Percentiles rank a stretch among this genome's conserved stretches.
These are phyloP conservation scores for Populus simonii DNA, from an alignment of 345 rosid species.

Conservation along the genomic window DNA sequence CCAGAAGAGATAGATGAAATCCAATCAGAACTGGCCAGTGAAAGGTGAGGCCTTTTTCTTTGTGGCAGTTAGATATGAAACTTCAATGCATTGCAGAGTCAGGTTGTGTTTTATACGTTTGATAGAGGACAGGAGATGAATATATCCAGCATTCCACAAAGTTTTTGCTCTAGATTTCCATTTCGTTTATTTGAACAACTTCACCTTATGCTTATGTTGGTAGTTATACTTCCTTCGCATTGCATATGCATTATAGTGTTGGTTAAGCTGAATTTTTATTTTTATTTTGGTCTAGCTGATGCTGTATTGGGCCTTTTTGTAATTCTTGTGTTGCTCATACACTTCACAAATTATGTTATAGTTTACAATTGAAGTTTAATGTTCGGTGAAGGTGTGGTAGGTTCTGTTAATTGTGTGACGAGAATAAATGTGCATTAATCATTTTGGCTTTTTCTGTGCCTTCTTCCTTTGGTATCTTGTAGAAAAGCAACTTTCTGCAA, in stretches of 20 bases:
- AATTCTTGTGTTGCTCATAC: neutral
- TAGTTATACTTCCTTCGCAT: neutral
- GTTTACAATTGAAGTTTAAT: neutral
- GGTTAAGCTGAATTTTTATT: neutral
- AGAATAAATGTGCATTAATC: too few relatives aligned
- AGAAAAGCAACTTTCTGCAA: neutral
- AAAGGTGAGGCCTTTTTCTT: conserved; percentile 45
- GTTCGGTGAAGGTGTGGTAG: neutral
- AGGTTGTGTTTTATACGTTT: neutral
- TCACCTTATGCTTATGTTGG: neutral
- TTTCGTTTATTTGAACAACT: neutral
- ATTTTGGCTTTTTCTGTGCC: neutral
- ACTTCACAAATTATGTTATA: too few relatives aligned
- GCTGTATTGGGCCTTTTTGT: neutral
- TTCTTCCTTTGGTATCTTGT: neutral
- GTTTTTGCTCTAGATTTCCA: neutral
- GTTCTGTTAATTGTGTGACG: neutral
- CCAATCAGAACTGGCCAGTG: conserved; percentile 52
- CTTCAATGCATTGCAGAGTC: neutral
- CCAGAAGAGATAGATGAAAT: conserved; percentile 52
- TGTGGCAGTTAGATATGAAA: conserved; percentile 1
- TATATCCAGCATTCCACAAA: neutral
- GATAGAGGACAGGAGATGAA: neutral
- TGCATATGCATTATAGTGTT: neutral
- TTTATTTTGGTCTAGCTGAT: neutral